phyloP scores from a whole-genome alignment of 495 filamentous ascomycete species.

The Mytilinidion resinicola region DNA sequence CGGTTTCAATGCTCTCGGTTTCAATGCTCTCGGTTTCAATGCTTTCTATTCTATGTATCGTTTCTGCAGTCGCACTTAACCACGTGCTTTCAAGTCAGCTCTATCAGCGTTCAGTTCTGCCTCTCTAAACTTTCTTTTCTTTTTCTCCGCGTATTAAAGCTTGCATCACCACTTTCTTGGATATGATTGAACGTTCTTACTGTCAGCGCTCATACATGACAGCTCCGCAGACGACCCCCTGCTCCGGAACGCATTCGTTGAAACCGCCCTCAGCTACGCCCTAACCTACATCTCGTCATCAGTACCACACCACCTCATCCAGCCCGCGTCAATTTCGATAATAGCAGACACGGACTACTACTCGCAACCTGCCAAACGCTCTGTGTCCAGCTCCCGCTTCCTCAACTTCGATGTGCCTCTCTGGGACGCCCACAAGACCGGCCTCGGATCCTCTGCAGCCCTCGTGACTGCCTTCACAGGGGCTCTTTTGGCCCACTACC shows the following conservation, averaged over 20 bases:
- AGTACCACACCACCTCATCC: conserved; percentile 51
- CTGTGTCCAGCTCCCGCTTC: conserved; percentile 51
- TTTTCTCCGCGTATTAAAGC: no score
- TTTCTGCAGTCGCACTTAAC: no score
- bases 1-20: no score
- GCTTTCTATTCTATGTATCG: no score
- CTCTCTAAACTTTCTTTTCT: no score
- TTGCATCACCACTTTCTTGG: no score
- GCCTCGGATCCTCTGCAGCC: conserved; percentile 90
- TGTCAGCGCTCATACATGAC: neutral
- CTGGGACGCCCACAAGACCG: conserved; percentile 82
- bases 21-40: no score
- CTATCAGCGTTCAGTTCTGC: no score
- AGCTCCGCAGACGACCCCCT: conserved; percentile 24
- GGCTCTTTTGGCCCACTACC: conserved; percentile 72
- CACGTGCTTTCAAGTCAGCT: no score
- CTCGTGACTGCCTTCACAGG: conserved; percentile 88
- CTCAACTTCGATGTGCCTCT: conserved; percentile 71
- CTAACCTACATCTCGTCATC: conserved; percentile 65
- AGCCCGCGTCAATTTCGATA: conserved; percentile 71
- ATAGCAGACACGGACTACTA: conserved; percentile 96
- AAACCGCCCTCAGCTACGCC: conserved; percentile 81
- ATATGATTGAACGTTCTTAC: no score
- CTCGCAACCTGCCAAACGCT: conserved; percentile 55
- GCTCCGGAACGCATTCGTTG: conserved; percentile 75